phyloP scores from a whole-genome alignment of 805 yeast species.

The Cyberlindnera mississippiensis region DNA sequence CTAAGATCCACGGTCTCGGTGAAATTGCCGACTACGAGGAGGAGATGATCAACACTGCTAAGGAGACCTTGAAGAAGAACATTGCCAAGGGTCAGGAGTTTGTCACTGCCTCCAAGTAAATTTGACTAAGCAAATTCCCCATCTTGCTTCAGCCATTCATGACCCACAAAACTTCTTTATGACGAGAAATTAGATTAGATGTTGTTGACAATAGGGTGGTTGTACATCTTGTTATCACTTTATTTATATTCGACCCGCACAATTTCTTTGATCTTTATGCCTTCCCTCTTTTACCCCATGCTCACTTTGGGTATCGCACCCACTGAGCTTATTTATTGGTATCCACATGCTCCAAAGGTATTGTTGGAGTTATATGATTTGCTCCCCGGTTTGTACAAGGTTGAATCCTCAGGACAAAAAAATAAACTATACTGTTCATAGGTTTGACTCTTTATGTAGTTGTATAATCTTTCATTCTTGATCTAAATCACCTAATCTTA shows the following conservation, averaged over 20 bases:
- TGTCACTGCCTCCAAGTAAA: constrained; percentile 65
- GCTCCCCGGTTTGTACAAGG: background rate
- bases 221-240: too few species aligned
- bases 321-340: constrained; percentile 1
- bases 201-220: background rate
- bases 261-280: background rate
- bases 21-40: constrained; percentile 72
- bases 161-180: background rate
- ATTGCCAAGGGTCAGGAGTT: constrained; percentile 92
- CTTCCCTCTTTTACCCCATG: background rate
- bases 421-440: constrained; percentile 1
- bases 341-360: background rate
- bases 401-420: background rate
- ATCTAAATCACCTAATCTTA: too few species aligned
- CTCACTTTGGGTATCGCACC: background rate
- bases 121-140: background rate
- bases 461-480: too few species aligned
- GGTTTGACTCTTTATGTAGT: background rate
- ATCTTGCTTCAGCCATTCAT: background rate
- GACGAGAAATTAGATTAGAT: background rate
- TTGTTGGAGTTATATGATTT: background rate
- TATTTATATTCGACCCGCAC: background rate
- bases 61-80: constrained; percentile 40
- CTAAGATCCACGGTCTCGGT: constrained; percentile 76
- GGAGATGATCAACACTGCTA: constrained; percentile 85